Base-by-base conservation (phyloP, 352 stramenopile species). In the Globisporangium iwayamae region DNA sequence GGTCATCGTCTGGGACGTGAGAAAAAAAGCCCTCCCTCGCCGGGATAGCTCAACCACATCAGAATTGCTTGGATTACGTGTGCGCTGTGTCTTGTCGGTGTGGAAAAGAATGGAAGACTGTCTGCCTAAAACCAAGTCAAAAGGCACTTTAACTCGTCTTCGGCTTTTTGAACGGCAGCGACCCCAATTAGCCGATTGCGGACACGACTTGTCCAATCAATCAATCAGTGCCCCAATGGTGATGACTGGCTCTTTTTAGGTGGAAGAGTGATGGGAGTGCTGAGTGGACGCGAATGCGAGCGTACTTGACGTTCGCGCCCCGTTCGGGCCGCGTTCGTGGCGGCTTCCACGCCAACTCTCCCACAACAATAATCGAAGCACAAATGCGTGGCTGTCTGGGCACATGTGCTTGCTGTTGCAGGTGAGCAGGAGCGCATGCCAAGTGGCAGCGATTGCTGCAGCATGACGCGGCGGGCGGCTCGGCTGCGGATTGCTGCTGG, bases 241-340 rank as follows among this genome's bases (percentile, higher is more conserved):
- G n/a, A 7, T 4, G 4, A 57, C 52, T 57, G 52, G 52, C 52
- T 57, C 52, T 57, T 45, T 57, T 57, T 57, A 47, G 52, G 32
- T 57, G 52, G 52, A 57, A 56, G 50, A 39, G 50, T 41, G 51
- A 57, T 28, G 32, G n/a, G 20, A 32, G 3, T 7, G 18, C 34
- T 22, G 51, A 30, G n/a, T 51, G 43, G 43, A 50, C 43, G 43
- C 28, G 50, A 20, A 28, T 9, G 22, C 48, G 22, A 7, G 11
- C 3, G 25, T 54, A 41, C 51, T 28, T 28, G 51, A 18, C 28
- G 51, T 56, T 56, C 51, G 51, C 28, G 51, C 34, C 50, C 25
- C n/a, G 22, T 57, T 57, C 51, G 30, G 51, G 22, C 30, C 52
- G 16, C 20, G 52, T 57, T 57, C 52, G 52, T 30, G 32, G 52